Percentiles rank a stretch among this genome's conserved stretches.
Evolutionary conservation across 31 red algal species (phyloP).

Genomic region (Odonthalia washingtoniensis): DNA sequence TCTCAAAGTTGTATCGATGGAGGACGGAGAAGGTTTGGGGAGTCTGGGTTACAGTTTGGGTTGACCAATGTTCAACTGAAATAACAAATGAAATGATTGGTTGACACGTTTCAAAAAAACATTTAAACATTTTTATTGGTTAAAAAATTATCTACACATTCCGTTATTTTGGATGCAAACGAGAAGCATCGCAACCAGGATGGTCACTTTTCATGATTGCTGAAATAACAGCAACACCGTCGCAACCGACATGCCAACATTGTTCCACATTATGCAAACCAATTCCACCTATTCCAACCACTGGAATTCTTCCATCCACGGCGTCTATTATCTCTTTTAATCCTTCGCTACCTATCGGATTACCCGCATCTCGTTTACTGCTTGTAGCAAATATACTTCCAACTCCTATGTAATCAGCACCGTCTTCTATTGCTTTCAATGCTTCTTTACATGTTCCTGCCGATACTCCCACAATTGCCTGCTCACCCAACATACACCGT

Average conservation of each 20-base stretch:
- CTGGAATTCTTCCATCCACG: constrained; percentile 20
- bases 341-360: constrained; percentile 56
- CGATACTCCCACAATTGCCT: constrained; percentile 79
- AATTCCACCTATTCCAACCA: constrained; percentile 48
- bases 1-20: too few relatives aligned
- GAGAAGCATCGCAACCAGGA: background rate
- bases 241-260: constrained; percentile 21
- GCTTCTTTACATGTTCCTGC: constrained; percentile 73
- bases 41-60: too few relatives aligned
- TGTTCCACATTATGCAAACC: background rate
- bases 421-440: constrained; percentile 44
- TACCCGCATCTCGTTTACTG: constrained; percentile 79
- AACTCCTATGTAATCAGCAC: constrained; percentile 82
- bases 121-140: too few relatives aligned
- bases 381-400: constrained; percentile 78
- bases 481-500: constrained; percentile 42
- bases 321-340: constrained; percentile 41
- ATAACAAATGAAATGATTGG: too few relatives aligned
- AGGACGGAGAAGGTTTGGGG: too few relatives aligned
- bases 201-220: constrained; percentile 40
- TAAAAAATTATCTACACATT: too few relatives aligned
- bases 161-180: constrained; percentile 13
- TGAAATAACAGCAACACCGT: constrained; percentile 48
- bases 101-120: too few relatives aligned
- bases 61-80: too few relatives aligned